Conservation (phyloP, 441 rosid species). For the Gossypium schwendimanii region DNA sequence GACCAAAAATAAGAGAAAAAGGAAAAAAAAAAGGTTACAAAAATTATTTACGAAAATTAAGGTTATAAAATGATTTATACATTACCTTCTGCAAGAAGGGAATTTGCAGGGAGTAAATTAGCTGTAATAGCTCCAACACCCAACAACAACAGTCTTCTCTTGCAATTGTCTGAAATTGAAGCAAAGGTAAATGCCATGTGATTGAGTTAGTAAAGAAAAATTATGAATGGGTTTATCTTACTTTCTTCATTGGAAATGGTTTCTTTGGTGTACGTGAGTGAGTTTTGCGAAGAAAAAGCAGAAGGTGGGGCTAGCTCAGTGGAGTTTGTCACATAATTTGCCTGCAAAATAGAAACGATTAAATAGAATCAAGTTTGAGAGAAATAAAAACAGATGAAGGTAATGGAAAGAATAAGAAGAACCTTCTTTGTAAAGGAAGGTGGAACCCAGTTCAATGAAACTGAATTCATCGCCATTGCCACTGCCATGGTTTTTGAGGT, state of each 20-base stretch:
- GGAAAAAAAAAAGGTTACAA: neutral
- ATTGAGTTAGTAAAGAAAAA: neutral
- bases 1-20: neutral
- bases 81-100: conserved; percentile 67
- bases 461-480: neutral
- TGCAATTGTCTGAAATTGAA: conserved; percentile 33
- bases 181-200: neutral
- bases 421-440: neutral
- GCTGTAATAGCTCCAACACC: conserved; percentile 57
- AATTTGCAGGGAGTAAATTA: conserved; percentile 35
- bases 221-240: conserved; percentile 19
- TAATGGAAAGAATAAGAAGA: neutral
- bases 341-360: conserved; percentile 23
- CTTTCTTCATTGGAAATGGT: conserved; percentile 31
- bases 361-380: neutral
- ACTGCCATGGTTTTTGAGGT: neutral
- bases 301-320: conserved; percentile 29
- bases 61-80: neutral
- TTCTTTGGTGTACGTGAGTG: conserved; percentile 19
- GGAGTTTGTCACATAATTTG: conserved; percentile 19
- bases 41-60: neutral
- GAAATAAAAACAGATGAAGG: neutral
- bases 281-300: conserved; percentile 12
- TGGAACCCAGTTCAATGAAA: neutral
- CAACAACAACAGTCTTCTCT: conserved; percentile 52